phyloP scores from a whole-genome alignment of 2,329 filamentous ascomycete species.

The Hypoxylon sp. region DNA sequence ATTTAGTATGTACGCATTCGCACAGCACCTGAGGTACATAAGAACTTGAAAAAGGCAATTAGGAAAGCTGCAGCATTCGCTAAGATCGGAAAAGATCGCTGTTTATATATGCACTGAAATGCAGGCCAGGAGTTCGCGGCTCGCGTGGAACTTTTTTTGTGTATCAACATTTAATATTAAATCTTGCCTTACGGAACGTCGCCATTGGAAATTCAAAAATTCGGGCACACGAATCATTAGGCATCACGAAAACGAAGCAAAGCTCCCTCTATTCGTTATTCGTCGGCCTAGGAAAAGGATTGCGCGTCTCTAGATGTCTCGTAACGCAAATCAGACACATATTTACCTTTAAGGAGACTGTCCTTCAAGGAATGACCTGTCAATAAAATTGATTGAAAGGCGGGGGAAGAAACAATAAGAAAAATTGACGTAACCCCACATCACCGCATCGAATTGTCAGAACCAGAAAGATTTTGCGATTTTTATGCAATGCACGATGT shows the following conservation, averaged over 20 bases:
- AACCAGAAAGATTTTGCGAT: slow-evolving; percentile 28
- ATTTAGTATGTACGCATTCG: background rate
- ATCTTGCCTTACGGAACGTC: slow-evolving; percentile 23
- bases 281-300: slow-evolving; percentile 19
- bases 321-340: slow-evolving; percentile 13
- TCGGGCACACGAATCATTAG: slow-evolving; percentile 32
- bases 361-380: slow-evolving; percentile 30
- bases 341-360: slow-evolving; percentile 6
- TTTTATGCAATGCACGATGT: slow-evolving; percentile 31
- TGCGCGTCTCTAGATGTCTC: slow-evolving; percentile 28
- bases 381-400: slow-evolving; percentile 26
- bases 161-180: slow-evolving; percentile 27
- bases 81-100: slow-evolving; percentile 39
- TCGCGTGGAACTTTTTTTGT: slow-evolving; percentile 26
- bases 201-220: slow-evolving; percentile 17
- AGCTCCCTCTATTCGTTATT: slow-evolving; percentile 28
- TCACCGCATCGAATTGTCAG: slow-evolving; percentile 11
- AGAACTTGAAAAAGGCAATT: slow-evolving; percentile 13
- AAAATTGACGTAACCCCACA: slow-evolving; percentile 25
- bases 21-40: slow-evolving; percentile 6
- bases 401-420: slow-evolving; percentile 24
- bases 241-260: slow-evolving; percentile 41
- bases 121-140: slow-evolving; percentile 31
- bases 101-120: slow-evolving; percentile 26
- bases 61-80: slow-evolving; percentile 27